Conservation (phyloP, 805 yeast species). For the Starmerella vaccinii region DNA sequence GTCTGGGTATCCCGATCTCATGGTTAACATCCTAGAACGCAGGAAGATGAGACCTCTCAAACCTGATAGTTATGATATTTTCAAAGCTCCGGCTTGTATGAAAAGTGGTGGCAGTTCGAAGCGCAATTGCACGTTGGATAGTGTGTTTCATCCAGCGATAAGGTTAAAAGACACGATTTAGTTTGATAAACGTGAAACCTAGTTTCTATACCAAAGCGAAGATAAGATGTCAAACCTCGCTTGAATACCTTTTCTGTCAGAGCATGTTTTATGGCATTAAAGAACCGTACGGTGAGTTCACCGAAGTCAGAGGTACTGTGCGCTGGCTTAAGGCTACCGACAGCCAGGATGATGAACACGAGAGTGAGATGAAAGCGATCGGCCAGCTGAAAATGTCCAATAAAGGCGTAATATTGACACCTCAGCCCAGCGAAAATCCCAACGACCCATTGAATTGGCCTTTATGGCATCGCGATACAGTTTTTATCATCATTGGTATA, state of each 20-base stretch:
- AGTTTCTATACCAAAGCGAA: neutral
- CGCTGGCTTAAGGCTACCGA: neutral
- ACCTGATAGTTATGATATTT: no score
- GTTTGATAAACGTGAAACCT: neutral
- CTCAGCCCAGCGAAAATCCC: slow-evolving; percentile 56
- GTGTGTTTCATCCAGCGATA: no score
- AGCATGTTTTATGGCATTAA: neutral
- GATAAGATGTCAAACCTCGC: neutral
- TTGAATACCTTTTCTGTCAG: neutral
- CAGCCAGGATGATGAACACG: neutral
- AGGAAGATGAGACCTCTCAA: no score
- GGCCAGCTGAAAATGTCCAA: neutral
- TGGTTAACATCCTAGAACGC: no score
- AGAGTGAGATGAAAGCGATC: neutral
- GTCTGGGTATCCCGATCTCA: no score
- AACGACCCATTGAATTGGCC: slow-evolving; percentile 63
- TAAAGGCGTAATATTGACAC: slow-evolving; percentile 41
- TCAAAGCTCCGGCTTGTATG: no score
- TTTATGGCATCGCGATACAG: slow-evolving; percentile 37
- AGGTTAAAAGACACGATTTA: neutral
- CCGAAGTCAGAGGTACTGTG: neutral
- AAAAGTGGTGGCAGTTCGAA: no score
- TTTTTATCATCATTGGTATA: slow-evolving; percentile 30
- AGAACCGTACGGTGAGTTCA: neutral
- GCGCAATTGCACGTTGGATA: no score